Evolutionary conservation across 164 flowering plant genomes (phyloP), one percentile per base, ranked within the genome.

Genomic region (Brasenia schreberi): DNA sequence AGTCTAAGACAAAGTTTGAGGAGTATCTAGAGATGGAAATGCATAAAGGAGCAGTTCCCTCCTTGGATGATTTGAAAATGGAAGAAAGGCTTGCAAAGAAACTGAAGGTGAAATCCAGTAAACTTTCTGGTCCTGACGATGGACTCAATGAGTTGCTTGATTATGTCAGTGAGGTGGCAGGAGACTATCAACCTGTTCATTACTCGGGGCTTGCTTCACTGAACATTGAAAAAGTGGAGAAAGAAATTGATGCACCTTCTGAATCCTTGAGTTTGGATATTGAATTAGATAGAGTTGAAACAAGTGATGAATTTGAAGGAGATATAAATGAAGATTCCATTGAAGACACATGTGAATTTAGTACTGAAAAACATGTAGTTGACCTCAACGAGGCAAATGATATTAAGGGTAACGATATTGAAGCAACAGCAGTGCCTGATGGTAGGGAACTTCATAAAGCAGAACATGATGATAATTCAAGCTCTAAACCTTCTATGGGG

Each of bases 61-160:
- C 80, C 0, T 72, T 85, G 64, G 84, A 85, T 53, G 98, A 90
- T 81, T 70, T 92, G 73, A 76, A 78, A 58, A 43, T 83, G 74
- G 97, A 90, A 79, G 82, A n/a, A 74, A 84, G 74, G 69, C 90
- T 92, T 66, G 88, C 94, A 0, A 90, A 87, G 82, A 90, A 84
- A 75, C 85, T 92, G 61, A 90, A 85, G 70, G 85, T 88, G 59
- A 90, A 88, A 63, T 61, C 66, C 42, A 89, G 96, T 59, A 88
- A 80, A 73, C 69, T 87, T 63, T 59, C 77, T 14, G 94, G 89
- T 44, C 72, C 63, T 10, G 85, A 84, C 71, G 94, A 85, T 76
- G 88, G 80, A 27, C 56, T 90, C 18, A 80, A 88, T 76, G 17
- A 64, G 11, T 74, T 92, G 43, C 79, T 88, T 72, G 56, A 49